These are phyloP conservation scores for Boletus tomentosulus DNA, from an alignment of 768 basidiomycete species.

Conservation along the genomic window DNA sequence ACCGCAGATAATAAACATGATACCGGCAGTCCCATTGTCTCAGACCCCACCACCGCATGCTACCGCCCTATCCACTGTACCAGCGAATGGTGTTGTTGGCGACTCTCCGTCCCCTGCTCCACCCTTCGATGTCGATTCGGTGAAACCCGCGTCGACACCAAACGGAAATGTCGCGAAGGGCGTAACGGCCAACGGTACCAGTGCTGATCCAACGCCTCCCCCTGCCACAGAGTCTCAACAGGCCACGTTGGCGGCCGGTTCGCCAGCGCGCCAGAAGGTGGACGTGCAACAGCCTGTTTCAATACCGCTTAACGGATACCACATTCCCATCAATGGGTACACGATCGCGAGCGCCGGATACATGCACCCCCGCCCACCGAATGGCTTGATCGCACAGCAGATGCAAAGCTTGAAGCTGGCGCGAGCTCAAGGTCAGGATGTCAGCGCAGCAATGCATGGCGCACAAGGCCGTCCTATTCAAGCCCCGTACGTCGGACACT, in stretches of 20 bases:
- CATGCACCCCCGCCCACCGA: conserved; percentile 35
- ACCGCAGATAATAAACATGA: conserved; percentile 34
- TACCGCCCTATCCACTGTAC: conserved; percentile 18
- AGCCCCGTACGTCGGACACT: conserved; percentile 27
- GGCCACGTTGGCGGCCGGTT: conserved; percentile 22
- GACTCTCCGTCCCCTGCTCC: conserved; percentile 31
- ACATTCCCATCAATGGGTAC: conserved; percentile 42
- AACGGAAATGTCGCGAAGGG: conserved; percentile 27
- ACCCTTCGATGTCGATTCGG: conserved; percentile 43
- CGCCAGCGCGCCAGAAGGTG: conserved; percentile 47
- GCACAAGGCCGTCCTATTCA: conserved; percentile 36
- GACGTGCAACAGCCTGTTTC: conserved; percentile 41
- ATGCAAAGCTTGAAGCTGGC: conserved; percentile 57
- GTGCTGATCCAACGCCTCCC: conserved; percentile 11
- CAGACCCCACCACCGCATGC: conserved; percentile 35
- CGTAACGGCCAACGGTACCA: conserved; percentile 24
- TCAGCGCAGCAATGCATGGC: conserved; percentile 33
- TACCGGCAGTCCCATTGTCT: conserved; percentile 27
- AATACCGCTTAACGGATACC: conserved; percentile 45
- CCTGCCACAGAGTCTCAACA: conserved; percentile 20
- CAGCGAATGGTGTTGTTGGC: conserved; percentile 34
- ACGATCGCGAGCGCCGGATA: conserved; percentile 33
- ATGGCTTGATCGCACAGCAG: conserved; percentile 50
- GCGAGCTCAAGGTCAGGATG: conserved; percentile 39
- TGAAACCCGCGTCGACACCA: conserved; percentile 14